Evolutionary conservation across 495 filamentous ascomycete genomes (phyloP).

Genomic region (Aspergillus carlsbadensis): DNA sequence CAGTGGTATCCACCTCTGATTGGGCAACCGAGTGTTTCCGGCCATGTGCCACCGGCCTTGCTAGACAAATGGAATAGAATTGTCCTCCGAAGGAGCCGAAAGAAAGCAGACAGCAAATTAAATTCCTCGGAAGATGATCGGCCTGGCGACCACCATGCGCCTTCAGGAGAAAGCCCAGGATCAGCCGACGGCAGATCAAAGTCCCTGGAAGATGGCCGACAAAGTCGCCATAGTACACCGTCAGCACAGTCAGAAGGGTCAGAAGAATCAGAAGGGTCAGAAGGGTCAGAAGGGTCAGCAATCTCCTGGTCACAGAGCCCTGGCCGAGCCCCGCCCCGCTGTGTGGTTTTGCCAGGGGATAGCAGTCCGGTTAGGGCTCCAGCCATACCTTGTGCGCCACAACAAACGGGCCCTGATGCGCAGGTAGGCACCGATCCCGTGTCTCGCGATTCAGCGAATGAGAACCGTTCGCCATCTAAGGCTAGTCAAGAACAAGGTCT

Average conservation of each 20-base stretch:
- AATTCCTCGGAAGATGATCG: background rate
- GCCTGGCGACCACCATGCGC: background rate
- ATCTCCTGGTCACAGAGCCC: constrained; percentile 11
- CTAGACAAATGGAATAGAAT: constrained; percentile 39
- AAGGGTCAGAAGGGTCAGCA: too few species aligned
- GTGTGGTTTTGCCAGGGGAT: constrained; percentile 18
- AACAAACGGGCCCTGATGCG: background rate
- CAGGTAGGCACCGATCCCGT: background rate
- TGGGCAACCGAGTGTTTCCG: constrained; percentile 22
- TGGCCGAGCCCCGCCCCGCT: background rate
- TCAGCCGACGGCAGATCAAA: too few species aligned
- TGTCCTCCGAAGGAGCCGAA: constrained; percentile 25
- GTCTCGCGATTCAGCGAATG: too few species aligned
- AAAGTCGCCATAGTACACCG: too few species aligned
- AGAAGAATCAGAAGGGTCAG: background rate
- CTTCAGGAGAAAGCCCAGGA: too few species aligned
- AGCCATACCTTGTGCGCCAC: background rate
- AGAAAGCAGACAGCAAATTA: background rate
- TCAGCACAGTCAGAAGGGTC: too few species aligned
- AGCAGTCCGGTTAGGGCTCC: constrained; percentile 26
- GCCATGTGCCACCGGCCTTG: constrained; percentile 38
- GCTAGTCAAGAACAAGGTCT: too few species aligned
- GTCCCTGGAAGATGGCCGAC: too few species aligned
- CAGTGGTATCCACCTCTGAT: constrained; percentile 41
- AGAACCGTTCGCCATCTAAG: too few species aligned